Percentiles rank a stretch among this genome's conserved stretches.
Evolutionary conservation across 2,329 filamentous ascomycete species (phyloP).

Genomic region (Raffaelea ambrosiae): DNA sequence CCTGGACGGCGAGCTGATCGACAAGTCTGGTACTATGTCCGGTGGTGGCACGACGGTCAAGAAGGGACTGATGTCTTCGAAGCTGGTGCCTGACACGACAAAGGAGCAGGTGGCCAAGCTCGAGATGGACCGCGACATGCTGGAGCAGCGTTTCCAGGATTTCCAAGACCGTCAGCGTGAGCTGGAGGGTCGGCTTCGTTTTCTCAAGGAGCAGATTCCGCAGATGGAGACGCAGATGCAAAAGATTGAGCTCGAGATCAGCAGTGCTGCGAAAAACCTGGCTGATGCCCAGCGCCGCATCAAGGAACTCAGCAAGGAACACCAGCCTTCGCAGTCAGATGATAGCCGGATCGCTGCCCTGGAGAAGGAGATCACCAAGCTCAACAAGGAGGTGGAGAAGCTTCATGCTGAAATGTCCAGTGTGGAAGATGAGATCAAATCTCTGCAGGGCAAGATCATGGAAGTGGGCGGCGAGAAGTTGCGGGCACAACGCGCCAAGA

Average conservation of each 20-base stretch:
- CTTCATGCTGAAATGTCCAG: conserved; percentile 79
- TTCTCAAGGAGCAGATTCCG: conserved; percentile 71
- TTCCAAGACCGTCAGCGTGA: conserved; percentile 80
- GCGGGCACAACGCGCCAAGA: conserved; percentile 79
- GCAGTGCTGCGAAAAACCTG: conserved; percentile 77
- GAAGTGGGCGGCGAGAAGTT: conserved; percentile 92
- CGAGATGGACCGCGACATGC: conserved; percentile 74
- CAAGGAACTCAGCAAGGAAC: conserved; percentile 73
- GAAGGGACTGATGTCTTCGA: conserved; percentile 93
- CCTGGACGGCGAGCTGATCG: conserved; percentile 87
- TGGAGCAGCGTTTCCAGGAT: conserved; percentile 74
- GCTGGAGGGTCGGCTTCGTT: conserved; percentile 63
- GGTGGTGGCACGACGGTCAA: conserved; percentile 89
- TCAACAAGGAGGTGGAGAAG: conserved; percentile 71
- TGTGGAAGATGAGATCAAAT: conserved; percentile 87
- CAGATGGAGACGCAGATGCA: conserved; percentile 83
- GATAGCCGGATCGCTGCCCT: conserved; percentile 63
- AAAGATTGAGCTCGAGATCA: conserved; percentile 81
- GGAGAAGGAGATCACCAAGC: conserved; percentile 66
- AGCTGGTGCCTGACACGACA: conserved; percentile 75
- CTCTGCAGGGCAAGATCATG: conserved; percentile 95
- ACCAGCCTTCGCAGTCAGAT: conserved; percentile 73
- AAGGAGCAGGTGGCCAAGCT: conserved; percentile 85
- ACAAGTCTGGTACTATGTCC: conserved; percentile 98
- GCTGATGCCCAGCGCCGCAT: conserved; percentile 76